These are phyloP conservation scores for Emergomyces orientalis DNA, from an alignment of 2,329 filamentous ascomycete species.

Conservation along the genomic window DNA sequence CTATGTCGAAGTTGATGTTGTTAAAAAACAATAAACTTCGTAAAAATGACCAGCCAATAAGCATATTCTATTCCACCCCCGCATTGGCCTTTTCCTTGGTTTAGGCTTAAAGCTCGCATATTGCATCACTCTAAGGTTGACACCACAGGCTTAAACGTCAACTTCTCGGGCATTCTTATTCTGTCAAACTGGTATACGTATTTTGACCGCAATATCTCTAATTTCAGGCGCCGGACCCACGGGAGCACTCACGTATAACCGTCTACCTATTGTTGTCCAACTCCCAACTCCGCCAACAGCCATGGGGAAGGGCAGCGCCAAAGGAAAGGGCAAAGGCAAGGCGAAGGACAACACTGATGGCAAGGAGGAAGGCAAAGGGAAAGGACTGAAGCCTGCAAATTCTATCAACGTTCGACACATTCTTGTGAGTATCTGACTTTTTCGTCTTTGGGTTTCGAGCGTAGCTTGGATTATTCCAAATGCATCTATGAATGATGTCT, in stretches of 20 bases:
- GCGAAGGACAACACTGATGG: constrained; percentile 29
- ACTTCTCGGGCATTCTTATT: neutral
- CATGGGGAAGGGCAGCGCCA: constrained; percentile 17
- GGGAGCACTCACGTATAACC: neutral
- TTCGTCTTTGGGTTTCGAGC: neutral
- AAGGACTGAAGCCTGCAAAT: constrained; percentile 49
- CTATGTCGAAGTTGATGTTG: no score
- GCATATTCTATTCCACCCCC: no score
- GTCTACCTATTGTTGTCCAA: neutral
- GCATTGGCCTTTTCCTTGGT: no score
- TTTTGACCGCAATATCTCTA: neutral
- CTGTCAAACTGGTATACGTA: neutral
- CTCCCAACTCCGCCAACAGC: neutral
- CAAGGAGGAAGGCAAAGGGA: constrained; percentile 27
- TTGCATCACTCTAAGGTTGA: neutral
- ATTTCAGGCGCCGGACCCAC: neutral
- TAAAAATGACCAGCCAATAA: no score
- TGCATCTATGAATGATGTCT: neutral
- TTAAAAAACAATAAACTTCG: no score
- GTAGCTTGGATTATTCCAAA: neutral
- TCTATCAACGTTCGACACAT: constrained; percentile 59
- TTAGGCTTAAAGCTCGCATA: no score
- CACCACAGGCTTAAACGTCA: neutral
- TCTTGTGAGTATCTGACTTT: constrained; percentile 34
- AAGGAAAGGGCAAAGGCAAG: constrained; percentile 34